Evolutionary conservation across 768 basidiomycete species (phyloP).

Genomic region (Megacollybia marginata): DNA sequence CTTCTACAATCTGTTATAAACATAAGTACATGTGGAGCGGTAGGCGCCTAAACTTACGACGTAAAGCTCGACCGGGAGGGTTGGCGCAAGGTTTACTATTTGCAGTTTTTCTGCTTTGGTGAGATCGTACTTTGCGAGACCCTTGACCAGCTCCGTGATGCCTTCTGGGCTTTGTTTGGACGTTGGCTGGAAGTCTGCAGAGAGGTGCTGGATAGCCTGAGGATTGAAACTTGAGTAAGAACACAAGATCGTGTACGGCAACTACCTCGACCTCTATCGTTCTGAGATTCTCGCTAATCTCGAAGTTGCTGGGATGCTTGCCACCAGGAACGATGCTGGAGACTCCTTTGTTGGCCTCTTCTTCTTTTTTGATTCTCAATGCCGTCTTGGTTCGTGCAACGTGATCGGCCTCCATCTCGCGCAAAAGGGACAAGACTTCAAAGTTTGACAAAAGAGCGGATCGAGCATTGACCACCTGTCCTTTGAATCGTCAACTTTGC

Average conservation of each 20-base stretch:
- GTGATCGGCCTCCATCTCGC: constrained; percentile 70
- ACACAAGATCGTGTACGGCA: not conserved
- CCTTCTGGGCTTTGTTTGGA: constrained; percentile 54
- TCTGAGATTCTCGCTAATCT: constrained; percentile 72
- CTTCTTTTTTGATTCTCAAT: constrained; percentile 70
- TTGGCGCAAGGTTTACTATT: constrained; percentile 85
- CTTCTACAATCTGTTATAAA: constrained; percentile 75
- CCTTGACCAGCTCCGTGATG: constrained; percentile 58
- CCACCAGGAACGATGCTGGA: constrained; percentile 13
- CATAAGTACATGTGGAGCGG: not conserved
- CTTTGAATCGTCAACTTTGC: too few relatives aligned
- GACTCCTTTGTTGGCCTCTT: constrained; percentile 40
- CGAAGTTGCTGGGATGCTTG: constrained; percentile 33
- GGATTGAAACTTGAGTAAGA: not conserved
- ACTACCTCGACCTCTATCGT: constrained; percentile 83
- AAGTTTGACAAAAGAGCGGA: constrained; percentile 82
- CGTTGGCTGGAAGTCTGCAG: constrained; percentile 67
- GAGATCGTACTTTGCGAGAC: constrained; percentile 59
- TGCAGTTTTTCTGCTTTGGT: constrained; percentile 93
- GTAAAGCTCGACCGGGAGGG: constrained; percentile 78
- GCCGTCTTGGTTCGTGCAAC: constrained; percentile 63
- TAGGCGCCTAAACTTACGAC: constrained; percentile 48
- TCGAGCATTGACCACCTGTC: constrained; percentile 60
- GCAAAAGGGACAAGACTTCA: constrained; percentile 76
- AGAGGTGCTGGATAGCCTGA: constrained; percentile 83